phyloP scores from a whole-genome alignment of 805 yeast genomes.

The Candida dajiaensis region DNA sequence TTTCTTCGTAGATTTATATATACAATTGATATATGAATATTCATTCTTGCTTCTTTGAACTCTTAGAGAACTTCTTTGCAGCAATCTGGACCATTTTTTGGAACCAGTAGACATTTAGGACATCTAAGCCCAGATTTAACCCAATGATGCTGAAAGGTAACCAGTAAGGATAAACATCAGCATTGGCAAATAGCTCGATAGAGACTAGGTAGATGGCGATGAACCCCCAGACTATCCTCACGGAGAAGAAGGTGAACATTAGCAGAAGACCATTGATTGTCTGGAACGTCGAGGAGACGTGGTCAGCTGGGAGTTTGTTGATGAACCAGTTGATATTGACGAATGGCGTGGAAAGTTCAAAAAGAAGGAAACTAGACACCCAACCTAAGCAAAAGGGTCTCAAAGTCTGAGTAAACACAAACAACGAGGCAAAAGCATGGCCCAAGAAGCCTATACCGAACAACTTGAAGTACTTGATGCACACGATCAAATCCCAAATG shows the following conservation, averaged over 20 bases:
- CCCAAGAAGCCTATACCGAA: slow-evolving; percentile 80
- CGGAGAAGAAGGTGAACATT: slow-evolving; percentile 64
- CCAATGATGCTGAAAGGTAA: slow-evolving; percentile 45
- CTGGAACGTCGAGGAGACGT: slow-evolving; percentile 48
- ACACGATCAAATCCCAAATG: slow-evolving; percentile 80
- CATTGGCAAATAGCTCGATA: slow-evolving; percentile 39
- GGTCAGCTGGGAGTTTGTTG: slow-evolving; percentile 64
- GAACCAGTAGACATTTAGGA: slow-evolving; percentile 82
- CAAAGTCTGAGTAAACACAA: slow-evolving; percentile 60
- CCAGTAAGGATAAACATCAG: slow-evolving; percentile 38
- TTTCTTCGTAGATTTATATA: background rate
- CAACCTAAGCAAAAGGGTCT: slow-evolving; percentile 75
- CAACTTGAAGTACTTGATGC: slow-evolving; percentile 52
- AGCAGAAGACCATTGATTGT: slow-evolving; percentile 68
- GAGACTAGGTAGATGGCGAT: slow-evolving; percentile 54
- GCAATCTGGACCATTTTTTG: slow-evolving; percentile 77
- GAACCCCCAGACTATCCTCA: slow-evolving; percentile 85
- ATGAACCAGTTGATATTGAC: slow-evolving; percentile 93
- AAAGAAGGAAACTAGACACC: slow-evolving; percentile 76
- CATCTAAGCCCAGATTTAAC: slow-evolving; percentile 58
- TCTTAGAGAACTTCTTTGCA: slow-evolving; percentile 35
- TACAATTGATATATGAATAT: background rate
- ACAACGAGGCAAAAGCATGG: slow-evolving; percentile 79
- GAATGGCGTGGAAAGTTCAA: slow-evolving; percentile 90
- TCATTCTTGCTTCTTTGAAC: background rate